A percentile compares a stretch with the other conserved stretches of the same genome.
Conservation (phyloP, 2,329 filamentous ascomycete genomes). For the Beauveria bassiana region DNA sequence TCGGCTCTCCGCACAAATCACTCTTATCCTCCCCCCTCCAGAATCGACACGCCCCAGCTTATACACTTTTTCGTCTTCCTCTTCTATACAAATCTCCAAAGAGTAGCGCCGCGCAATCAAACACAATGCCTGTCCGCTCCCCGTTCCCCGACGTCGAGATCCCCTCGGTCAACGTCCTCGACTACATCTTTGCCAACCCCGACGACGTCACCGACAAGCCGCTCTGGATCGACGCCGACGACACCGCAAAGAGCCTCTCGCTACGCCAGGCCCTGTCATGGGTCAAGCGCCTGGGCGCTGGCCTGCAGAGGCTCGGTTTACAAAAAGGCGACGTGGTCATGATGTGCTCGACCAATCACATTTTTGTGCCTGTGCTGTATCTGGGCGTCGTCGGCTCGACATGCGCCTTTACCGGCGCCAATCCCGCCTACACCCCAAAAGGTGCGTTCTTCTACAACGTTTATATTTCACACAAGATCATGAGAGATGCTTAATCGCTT, state of each 20-base stretch:
- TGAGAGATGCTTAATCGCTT: too few relatives aligned
- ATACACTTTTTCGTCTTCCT: neutral
- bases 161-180: slow-evolving; percentile 36
- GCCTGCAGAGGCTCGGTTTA: slow-evolving; percentile 38
- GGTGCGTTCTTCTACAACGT: slow-evolving; percentile 24
- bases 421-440: slow-evolving; percentile 41
- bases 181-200: slow-evolving; percentile 26
- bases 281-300: slow-evolving; percentile 42
- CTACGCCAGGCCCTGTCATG: slow-evolving; percentile 40
- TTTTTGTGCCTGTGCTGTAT: slow-evolving; percentile 47
- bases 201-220: slow-evolving; percentile 33
- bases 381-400: slow-evolving; percentile 45
- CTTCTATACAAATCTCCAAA: neutral
- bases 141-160: slow-evolving; percentile 35
- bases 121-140: slow-evolving; percentile 34
- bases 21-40: neutral
- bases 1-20: neutral
- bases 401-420: slow-evolving; percentile 46
- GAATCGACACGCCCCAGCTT: too few relatives aligned
- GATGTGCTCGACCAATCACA: slow-evolving; percentile 46
- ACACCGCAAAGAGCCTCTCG: slow-evolving; percentile 36
- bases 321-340: slow-evolving; percentile 43
- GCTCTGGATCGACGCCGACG: slow-evolving; percentile 45
- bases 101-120: neutral
- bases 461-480: too few relatives aligned